Conservation (phyloP, 331 rosid species). For the Rhamnella rubrinervis region DNA sequence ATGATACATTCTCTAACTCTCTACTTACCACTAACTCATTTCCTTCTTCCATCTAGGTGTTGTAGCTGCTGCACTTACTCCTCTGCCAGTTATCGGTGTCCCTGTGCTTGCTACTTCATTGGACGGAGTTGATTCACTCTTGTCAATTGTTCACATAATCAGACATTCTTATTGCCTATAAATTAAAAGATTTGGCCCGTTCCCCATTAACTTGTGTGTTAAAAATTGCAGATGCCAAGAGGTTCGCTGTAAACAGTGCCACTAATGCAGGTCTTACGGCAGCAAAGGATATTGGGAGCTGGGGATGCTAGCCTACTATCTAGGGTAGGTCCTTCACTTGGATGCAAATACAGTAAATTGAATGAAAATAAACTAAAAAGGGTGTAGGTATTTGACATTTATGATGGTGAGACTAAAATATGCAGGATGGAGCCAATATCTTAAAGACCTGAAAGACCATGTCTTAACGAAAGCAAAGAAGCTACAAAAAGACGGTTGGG, state of each 20-base stretch:
- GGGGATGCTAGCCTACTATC: too few relatives aligned
- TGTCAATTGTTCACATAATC: too few relatives aligned
- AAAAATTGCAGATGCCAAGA: constrained; percentile 70
- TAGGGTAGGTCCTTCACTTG: constrained; percentile 37
- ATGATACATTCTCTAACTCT: background rate
- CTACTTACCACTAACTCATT: constrained; percentile 11
- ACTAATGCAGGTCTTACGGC: constrained; percentile 83
- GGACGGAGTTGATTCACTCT: too few relatives aligned
- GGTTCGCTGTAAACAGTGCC: constrained; percentile 84
- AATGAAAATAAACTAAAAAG: background rate
- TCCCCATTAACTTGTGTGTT: constrained; percentile 2
- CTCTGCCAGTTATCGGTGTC: too few relatives aligned
- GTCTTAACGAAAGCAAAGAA: constrained; percentile 71
- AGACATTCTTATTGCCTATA: too few relatives aligned
- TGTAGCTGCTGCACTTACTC: constrained; percentile 79
- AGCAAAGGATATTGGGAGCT: constrained; percentile 54
- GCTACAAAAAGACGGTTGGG: constrained; percentile 52
- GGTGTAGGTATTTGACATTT: background rate
- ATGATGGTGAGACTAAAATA: constrained; percentile 5
- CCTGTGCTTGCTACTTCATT: too few relatives aligned
- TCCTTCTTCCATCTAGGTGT: constrained; percentile 50
- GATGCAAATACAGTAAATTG: background rate
- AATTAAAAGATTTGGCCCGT: too few relatives aligned
- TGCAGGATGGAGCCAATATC: constrained; percentile 74
- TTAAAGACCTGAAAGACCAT: constrained; percentile 54